A percentile compares a stretch with the other conserved stretches of the same genome.
phyloP scores from a whole-genome alignment of 169 alveolate species.

The Cryptosporidium xiaoi region DNA sequence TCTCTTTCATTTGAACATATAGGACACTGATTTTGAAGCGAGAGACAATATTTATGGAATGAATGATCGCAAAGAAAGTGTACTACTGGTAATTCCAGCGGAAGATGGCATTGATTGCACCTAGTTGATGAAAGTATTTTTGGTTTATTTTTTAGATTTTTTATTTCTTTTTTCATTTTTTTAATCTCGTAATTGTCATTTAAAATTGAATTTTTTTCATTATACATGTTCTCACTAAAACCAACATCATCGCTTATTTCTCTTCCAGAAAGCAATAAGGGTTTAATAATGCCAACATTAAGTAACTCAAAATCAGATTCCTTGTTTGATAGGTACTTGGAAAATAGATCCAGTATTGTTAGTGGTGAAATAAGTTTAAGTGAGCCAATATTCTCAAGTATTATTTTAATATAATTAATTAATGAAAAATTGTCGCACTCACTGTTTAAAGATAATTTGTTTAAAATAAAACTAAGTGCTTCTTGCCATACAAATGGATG shows the following conservation, averaged over 20 bases:
- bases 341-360: slow-evolving; percentile 59
- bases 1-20: slow-evolving; percentile 37
- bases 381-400: slow-evolving; percentile 23
- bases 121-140: slow-evolving; percentile 37
- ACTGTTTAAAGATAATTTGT: slow-evolving; percentile 16
- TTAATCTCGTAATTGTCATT: slow-evolving; percentile 27
- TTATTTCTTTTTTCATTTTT: slow-evolving; percentile 41
- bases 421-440: background rate
- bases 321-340: slow-evolving; percentile 13
- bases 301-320: slow-evolving; percentile 12
- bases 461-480: slow-evolving; percentile 17
- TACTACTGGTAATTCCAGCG: slow-evolving; percentile 49
- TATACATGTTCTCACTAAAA: slow-evolving; percentile 5
- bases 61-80: slow-evolving; percentile 71
- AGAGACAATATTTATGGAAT: slow-evolving; percentile 64
- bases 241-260: background rate
- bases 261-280: background rate
- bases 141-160: slow-evolving; percentile 16
- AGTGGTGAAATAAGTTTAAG: slow-evolving; percentile 46
- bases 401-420: slow-evolving; percentile 6
- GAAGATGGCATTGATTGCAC: slow-evolving; percentile 64
- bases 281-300: slow-evolving; percentile 21
- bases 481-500: slow-evolving; percentile 64
- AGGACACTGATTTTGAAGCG: slow-evolving; percentile 61
- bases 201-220: background rate